Conservation (phyloP, 257 asterid species). For the Solanum paucissectum region DNA sequence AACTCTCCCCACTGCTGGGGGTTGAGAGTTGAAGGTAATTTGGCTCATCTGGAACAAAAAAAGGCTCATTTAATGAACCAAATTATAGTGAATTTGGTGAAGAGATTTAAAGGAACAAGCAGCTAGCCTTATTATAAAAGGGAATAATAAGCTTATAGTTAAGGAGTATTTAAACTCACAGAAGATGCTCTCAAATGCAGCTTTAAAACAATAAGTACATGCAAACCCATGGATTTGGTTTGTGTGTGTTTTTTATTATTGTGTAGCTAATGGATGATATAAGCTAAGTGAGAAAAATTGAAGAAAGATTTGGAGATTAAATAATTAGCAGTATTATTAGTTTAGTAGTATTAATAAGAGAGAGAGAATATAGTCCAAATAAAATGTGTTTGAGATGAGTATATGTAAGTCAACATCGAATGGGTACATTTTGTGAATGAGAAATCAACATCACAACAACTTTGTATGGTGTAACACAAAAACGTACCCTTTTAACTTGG, state of each 20-base stretch:
- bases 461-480: too few species aligned
- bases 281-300: background rate
- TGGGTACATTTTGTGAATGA: too few species aligned
- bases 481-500: too few species aligned
- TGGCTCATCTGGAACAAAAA: slow-evolving; percentile 50
- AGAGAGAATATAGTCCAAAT: too few species aligned
- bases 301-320: background rate
- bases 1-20: slow-evolving; percentile 40
- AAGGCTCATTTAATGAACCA: slow-evolving; percentile 18
- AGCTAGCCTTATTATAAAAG: slow-evolving; percentile 2
- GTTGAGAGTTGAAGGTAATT: slow-evolving; percentile 14
- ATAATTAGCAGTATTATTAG: background rate
- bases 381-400: too few species aligned
- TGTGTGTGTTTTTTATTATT: background rate
- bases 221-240: slow-evolving; percentile 29
- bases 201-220: slow-evolving; percentile 34
- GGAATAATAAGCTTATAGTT: background rate
- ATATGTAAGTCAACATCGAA: too few species aligned
- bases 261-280: background rate
- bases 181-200: slow-evolving; percentile 8
- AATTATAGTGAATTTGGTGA: slow-evolving; percentile 15
- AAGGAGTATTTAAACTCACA: slow-evolving; percentile 16
- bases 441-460: too few species aligned
- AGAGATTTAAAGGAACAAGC: slow-evolving; percentile 31
- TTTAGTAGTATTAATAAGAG: background rate